Percentiles rank a stretch among this genome's conserved stretches.
Evolutionary conservation across 208 protist species (phyloP).

Genomic region (Acanthamoeba royreba): DNA sequence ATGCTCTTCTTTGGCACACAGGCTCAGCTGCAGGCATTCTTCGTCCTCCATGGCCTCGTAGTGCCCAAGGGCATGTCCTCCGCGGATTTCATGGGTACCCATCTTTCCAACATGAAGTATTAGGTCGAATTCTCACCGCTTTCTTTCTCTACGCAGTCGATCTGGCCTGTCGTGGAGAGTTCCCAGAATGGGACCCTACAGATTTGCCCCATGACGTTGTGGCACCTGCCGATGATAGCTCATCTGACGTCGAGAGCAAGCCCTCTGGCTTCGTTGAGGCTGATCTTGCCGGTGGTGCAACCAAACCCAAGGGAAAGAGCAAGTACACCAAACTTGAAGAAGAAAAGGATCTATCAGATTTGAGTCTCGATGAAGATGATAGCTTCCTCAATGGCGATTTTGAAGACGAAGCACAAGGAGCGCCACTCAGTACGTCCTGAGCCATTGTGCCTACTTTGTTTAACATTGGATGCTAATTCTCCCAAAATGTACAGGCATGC

Average conservation of each 20-base stretch:
- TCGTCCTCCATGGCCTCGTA: neutral
- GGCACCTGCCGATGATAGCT: neutral
- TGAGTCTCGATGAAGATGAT: neutral
- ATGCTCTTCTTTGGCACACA: conserved; percentile 32
- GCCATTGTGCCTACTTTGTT: too few species aligned
- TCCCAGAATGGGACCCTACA: neutral
- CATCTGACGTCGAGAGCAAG: neutral
- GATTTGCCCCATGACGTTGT: neutral
- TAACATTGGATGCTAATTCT: too few species aligned
- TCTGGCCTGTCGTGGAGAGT: neutral
- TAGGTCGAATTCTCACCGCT: neutral
- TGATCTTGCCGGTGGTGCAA: too few species aligned
- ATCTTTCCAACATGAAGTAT: neutral
- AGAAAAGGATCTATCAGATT: neutral
- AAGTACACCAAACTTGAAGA: neutral
- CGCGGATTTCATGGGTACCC: neutral
- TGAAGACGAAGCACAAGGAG: neutral
- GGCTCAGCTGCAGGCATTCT: neutral
- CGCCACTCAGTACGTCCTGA: neutral
- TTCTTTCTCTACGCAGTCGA: neutral
- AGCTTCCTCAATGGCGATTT: neutral
- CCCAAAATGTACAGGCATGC: conserved; percentile 7
- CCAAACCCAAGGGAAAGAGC: neutral
- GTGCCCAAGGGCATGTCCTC: conserved; percentile 34
- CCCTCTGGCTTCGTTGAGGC: neutral